phyloP scores from a whole-genome alignment of 805 yeast genomes.

The Helenozyma baotianmanensis region DNA sequence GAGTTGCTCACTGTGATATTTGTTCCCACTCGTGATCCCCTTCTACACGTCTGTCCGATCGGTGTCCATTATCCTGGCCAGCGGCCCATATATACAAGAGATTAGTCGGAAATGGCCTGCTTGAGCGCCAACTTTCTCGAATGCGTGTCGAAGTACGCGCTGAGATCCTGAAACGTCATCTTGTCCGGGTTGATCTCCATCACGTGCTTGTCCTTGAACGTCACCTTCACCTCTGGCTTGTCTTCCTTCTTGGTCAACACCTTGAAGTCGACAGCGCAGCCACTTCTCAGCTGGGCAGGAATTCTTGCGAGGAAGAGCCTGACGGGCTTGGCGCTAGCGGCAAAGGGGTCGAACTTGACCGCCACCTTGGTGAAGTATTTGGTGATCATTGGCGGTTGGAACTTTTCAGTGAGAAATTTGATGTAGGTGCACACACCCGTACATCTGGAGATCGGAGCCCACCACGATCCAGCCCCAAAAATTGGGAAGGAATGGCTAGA shows the following conservation, averaged over 20 bases:
- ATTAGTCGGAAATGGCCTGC: conserved; percentile 51
- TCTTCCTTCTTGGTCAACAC: conserved; percentile 44
- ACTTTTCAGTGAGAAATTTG: too few relatives aligned
- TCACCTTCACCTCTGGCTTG: conserved; percentile 64
- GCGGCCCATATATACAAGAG: conserved; percentile 3
- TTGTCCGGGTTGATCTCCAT: conserved; percentile 62
- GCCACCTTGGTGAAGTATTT: conserved; percentile 77
- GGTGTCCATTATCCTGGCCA: neutral
- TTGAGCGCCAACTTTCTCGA: conserved; percentile 73
- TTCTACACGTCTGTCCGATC: too few relatives aligned
- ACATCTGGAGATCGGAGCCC: too few relatives aligned
- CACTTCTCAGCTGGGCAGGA: conserved; percentile 66
- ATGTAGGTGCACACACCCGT: too few relatives aligned
- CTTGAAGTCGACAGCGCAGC: conserved; percentile 57
- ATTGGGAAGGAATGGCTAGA: too few relatives aligned
- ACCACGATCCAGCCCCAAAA: too few relatives aligned
- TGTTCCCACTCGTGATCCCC: too few relatives aligned
- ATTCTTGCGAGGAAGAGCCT: conserved; percentile 74
- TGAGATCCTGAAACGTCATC: conserved; percentile 55
- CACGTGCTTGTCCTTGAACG: conserved; percentile 72
- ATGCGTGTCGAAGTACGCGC: conserved; percentile 69
- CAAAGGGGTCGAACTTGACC: conserved; percentile 75
- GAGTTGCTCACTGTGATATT: too few relatives aligned
- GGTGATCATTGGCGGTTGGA: conserved; percentile 61
- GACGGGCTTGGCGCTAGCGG: conserved; percentile 67